A percentile compares a stretch with the other conserved stretches of the same genome.
phyloP scores from a whole-genome alignment of 208 protist genomes.

The Trypanosoma congolense region DNA sequence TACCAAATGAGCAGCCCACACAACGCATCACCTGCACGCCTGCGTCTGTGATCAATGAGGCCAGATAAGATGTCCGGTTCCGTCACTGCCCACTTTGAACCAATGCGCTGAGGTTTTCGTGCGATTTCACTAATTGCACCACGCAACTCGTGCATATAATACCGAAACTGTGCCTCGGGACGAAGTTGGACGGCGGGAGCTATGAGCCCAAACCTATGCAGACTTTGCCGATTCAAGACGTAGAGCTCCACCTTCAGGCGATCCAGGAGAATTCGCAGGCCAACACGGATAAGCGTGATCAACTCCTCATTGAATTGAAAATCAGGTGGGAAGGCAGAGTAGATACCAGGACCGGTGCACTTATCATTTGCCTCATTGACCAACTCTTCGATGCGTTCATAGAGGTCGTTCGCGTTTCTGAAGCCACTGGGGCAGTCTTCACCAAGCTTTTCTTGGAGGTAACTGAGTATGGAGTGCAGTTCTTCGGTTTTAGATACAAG shows the following conservation, averaged over 20 bases:
- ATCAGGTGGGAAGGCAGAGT: constrained; percentile 53
- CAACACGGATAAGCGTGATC: constrained; percentile 54
- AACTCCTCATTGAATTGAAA: constrained; percentile 65
- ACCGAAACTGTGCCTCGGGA: constrained; percentile 60
- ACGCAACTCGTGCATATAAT: constrained; percentile 64
- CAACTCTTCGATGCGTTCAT: constrained; percentile 52
- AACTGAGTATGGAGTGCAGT: constrained; percentile 32
- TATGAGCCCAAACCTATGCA: constrained; percentile 51
- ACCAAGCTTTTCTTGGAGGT: constrained; percentile 29
- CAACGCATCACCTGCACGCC: constrained; percentile 47
- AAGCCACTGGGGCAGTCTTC: constrained; percentile 28
- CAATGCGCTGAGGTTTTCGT: constrained; percentile 43
- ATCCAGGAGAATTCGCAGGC: constrained; percentile 63
- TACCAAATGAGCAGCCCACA: constrained; percentile 78
- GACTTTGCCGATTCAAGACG: constrained; percentile 62
- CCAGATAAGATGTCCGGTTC: constrained; percentile 52
- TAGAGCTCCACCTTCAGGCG: constrained; percentile 74
- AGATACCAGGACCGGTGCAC: constrained; percentile 26
- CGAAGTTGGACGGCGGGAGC: constrained; percentile 59
- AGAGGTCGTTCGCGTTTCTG: constrained; percentile 20
- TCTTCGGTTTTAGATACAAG: constrained; percentile 49
- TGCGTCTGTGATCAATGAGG: constrained; percentile 60
- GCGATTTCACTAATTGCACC: constrained; percentile 57
- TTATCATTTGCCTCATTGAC: constrained; percentile 33
- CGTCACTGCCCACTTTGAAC: constrained; percentile 52